These are phyloP conservation scores for Aspergillus incahuasiensis DNA, from an alignment of 495 filamentous ascomycete species.

Conservation along the genomic window DNA sequence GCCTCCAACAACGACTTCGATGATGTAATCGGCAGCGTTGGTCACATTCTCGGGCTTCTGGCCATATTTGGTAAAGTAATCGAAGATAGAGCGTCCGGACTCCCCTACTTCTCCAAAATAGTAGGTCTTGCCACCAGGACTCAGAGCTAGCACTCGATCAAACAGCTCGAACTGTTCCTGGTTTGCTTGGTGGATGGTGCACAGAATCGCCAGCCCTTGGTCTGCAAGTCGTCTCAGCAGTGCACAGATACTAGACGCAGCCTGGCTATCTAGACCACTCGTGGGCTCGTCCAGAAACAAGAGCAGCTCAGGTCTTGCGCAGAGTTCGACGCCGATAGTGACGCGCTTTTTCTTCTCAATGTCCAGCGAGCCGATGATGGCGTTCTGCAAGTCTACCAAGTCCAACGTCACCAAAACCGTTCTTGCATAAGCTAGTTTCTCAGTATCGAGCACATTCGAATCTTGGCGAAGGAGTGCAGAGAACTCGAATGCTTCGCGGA, in stretches of 20 bases:
- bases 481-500: conserved; percentile 83
- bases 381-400: conserved; percentile 77
- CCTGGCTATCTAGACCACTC: conserved; percentile 70
- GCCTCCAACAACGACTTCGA: conserved; percentile 81
- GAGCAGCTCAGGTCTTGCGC: conserved; percentile 65
- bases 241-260: conserved; percentile 65
- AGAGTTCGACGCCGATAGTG: conserved; percentile 80
- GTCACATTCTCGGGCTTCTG: conserved; percentile 37
- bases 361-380: conserved; percentile 72
- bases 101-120: conserved; percentile 68
- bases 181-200: conserved; percentile 70
- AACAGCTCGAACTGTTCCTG: conserved; percentile 83
- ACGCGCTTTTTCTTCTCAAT: conserved; percentile 59
- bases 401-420: conserved; percentile 74
- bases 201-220: conserved; percentile 57
- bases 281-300: conserved; percentile 72
- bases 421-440: conserved; percentile 81
- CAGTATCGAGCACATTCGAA: conserved; percentile 54
- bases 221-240: conserved; percentile 67
- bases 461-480: conserved; percentile 79
- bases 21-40: conserved; percentile 82
- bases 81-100: conserved; percentile 41
- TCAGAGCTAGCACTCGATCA: conserved; percentile 63
- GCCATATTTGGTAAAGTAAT: conserved; percentile 51
- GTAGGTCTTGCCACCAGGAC: conserved; percentile 58